Evolutionary conservation across 352 stramenopile genomes (phyloP), one percentile per base, ranked within the genome.

Genomic region (Phytophthora chlamydospora): DNA sequence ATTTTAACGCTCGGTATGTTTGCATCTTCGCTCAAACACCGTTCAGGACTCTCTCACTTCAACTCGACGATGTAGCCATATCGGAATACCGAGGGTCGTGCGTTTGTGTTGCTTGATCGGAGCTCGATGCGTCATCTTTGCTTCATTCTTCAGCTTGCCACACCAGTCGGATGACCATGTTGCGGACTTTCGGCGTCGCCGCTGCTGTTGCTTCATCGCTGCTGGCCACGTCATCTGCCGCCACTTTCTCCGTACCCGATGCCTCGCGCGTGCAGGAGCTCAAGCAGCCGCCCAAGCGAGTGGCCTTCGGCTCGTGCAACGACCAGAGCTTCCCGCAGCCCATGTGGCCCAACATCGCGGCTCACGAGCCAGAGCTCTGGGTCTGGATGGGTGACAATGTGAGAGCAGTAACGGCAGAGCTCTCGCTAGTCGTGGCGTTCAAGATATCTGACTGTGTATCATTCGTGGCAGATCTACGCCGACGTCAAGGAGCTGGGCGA

Each of bases 311-410:
- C 36, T 96, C 87, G 11, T 96, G 87, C 80, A 96, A 93, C 45
- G 84, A 96, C 47, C 87, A 96, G 70, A 88, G 83, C 71, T 88
- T 93, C 46, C 69, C 75, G 32, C 85, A 96, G 66, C 84, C 85
- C 27, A 71, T 96, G 58, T 96, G 87, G 87, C 31, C 58, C 8
- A 71, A 67, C 21, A 94, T 96, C 45, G 64, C 67, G 9, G 62
- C 61, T 3, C 72, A 90, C 39, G 45, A 88, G 10, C 82, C 84
- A 1, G 78, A 96, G 27, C 67, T 94, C 11, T 96, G 83, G 83
- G 29, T 96, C 59, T 96, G 87, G 87, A 91, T 96, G 80, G 87
- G 87, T 62, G 87, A 96, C 71, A 95, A 93, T 44, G 85, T 95
- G 50, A 29, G 24, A 29, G 24, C 24, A 29, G 24, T 29, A 29